These are phyloP conservation scores for Wickerhamiella spandovensis DNA, from an alignment of 805 yeast species.

Conservation along the genomic window DNA sequence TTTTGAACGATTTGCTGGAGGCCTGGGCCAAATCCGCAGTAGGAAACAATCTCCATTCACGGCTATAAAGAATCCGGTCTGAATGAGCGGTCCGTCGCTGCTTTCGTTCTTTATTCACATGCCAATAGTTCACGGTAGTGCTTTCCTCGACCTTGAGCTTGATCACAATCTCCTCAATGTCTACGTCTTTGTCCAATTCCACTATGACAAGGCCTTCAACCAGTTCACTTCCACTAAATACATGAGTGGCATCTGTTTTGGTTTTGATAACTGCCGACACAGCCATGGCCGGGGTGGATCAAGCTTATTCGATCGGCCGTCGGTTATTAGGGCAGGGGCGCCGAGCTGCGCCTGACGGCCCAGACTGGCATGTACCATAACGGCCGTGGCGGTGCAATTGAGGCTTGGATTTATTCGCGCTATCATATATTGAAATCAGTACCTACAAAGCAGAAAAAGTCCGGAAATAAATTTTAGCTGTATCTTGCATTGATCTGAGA, in stretches of 20 bases:
- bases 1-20: constrained; percentile 1
- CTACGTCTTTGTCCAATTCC: constrained; percentile 4
- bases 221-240: constrained; percentile 8
- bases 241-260: constrained; percentile 4
- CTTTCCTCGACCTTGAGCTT: constrained; percentile 10
- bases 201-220: constrained; percentile 7
- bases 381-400: no score
- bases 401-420: no score
- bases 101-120: background rate
- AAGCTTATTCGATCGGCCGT: background rate
- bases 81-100: background rate
- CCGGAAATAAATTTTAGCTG: no score
- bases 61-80: background rate
- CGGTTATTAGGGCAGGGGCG: background rate
- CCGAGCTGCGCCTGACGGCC: no score
- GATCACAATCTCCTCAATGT: constrained; percentile 6
- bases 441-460: no score
- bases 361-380: background rate
- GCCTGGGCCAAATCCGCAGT: background rate
- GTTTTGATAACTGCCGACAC: constrained; percentile 1
- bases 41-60: constrained; percentile 5
- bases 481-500: no score
- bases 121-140: constrained; percentile 2
- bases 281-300: background rate
- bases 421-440: no score